Percentiles rank a stretch among this genome's conserved stretches.
Conservation (phyloP, 768 basidiomycete genomes). For the Suillus tomentosus region DNA sequence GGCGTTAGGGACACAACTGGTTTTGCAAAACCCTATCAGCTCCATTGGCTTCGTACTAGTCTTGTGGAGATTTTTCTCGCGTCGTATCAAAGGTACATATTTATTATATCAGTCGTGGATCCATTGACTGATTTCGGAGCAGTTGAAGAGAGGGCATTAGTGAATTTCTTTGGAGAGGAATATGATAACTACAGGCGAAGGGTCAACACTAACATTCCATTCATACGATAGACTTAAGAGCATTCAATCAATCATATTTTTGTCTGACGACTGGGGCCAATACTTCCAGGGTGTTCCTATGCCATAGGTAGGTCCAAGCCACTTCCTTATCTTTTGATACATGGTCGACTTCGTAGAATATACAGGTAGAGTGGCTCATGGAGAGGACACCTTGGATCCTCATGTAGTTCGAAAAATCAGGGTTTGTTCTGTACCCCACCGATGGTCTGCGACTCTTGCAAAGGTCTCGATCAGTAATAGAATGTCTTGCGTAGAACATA, state of each 20-base stretch:
- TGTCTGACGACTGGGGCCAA: neutral
- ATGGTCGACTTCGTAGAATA: neutral
- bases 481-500: conserved; percentile 32
- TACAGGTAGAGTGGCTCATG: neutral
- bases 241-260: neutral
- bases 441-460: neutral
- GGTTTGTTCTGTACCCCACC: neutral
- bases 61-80: conserved; percentile 86
- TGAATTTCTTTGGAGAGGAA: conserved; percentile 88
- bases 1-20: conserved; percentile 92
- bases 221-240: conserved; percentile 56
- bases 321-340: neutral
- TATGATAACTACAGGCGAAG: conserved; percentile 74
- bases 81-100: conserved; percentile 69
- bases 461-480: conserved; percentile 11
- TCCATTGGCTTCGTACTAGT: conserved; percentile 65
- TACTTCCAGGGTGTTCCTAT: neutral
- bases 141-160: conserved; percentile 83
- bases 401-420: neutral
- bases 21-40: conserved; percentile 83
- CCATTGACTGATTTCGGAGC: conserved; percentile 5
- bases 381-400: neutral
- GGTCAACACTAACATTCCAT: conserved; percentile 89
- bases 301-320: neutral
- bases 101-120: conserved; percentile 9